These are phyloP conservation scores for Nigrospora sphaerica DNA, from an alignment of 2,329 filamentous ascomycete genomes.

Conservation along the genomic window DNA sequence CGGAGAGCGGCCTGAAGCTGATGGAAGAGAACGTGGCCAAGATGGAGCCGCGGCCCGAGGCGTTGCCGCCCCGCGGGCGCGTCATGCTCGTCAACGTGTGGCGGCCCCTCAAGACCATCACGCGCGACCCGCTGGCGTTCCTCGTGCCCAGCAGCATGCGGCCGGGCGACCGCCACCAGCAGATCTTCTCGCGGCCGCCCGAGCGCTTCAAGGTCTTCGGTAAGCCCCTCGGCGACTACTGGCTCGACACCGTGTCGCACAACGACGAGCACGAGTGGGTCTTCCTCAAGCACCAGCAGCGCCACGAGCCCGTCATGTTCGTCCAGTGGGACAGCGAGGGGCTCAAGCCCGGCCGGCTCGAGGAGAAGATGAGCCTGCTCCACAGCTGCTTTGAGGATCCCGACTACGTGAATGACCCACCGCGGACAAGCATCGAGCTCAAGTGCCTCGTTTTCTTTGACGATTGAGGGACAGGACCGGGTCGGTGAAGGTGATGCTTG, in stretches of 20 bases:
- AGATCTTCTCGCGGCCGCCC: conserved; percentile 5
- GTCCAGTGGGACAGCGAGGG: background rate
- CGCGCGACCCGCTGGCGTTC: background rate
- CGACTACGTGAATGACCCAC: background rate
- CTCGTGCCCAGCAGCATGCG: conserved; percentile 80
- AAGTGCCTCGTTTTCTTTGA: background rate
- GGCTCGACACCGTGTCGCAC: background rate
- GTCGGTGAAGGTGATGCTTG: too few species aligned
- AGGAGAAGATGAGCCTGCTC: background rate
- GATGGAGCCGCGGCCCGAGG: background rate
- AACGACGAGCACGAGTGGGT: background rate
- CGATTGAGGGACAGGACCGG: background rate
- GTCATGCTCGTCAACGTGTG: background rate
- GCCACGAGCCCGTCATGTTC: background rate
- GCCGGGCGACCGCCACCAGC: conserved; percentile 63
- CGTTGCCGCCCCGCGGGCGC: background rate
- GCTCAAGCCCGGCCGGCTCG: background rate
- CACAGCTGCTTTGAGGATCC: background rate
- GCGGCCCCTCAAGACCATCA: background rate
- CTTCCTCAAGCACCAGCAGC: background rate
- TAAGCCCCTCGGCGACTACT: background rate
- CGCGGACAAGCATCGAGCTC: background rate
- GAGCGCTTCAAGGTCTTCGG: background rate
- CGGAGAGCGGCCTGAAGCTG: background rate
- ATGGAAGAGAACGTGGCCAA: background rate